Conservation (phyloP, 441 rosid genomes). For the Jatropha podagrica region DNA sequence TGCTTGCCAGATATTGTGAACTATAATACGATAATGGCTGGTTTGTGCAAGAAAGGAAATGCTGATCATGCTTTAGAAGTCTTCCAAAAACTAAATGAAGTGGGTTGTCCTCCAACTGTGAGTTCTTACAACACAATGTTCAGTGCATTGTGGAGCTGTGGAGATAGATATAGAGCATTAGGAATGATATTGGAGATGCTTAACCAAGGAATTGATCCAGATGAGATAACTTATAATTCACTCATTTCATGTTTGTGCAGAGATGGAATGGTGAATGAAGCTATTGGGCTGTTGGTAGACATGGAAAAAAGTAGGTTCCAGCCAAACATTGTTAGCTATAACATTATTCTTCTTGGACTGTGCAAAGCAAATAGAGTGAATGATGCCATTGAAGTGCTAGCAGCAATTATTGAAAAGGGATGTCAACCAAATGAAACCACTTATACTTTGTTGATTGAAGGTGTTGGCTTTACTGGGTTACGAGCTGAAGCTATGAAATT, state of each 20-base stretch:
- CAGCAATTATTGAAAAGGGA: constrained; percentile 58
- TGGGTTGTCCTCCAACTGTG: constrained; percentile 68
- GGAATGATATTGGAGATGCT: constrained; percentile 62
- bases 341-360: constrained; percentile 64
- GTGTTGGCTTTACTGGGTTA: constrained; percentile 68
- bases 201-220: constrained; percentile 54
- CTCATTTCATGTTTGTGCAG: constrained; percentile 79
- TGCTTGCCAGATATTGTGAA: constrained; percentile 76
- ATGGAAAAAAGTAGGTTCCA: constrained; percentile 54
- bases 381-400: constrained; percentile 65
- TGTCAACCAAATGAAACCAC: constrained; percentile 77
- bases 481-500: constrained; percentile 71
- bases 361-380: constrained; percentile 59
- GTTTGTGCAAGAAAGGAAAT: constrained; percentile 65
- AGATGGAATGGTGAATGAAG: constrained; percentile 82
- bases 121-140: constrained; percentile 80
- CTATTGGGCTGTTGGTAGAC: constrained; percentile 60
- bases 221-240: constrained; percentile 70
- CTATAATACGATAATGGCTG: constrained; percentile 67
- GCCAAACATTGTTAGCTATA: constrained; percentile 63
- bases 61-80: constrained; percentile 71
- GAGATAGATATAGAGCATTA: constrained; percentile 54
- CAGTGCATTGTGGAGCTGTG: constrained; percentile 65
- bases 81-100: constrained; percentile 56
- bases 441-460: constrained; percentile 57